Conservation (phyloP, 2,329 filamentous ascomycete species). For the Ceratocystis destructans region DNA sequence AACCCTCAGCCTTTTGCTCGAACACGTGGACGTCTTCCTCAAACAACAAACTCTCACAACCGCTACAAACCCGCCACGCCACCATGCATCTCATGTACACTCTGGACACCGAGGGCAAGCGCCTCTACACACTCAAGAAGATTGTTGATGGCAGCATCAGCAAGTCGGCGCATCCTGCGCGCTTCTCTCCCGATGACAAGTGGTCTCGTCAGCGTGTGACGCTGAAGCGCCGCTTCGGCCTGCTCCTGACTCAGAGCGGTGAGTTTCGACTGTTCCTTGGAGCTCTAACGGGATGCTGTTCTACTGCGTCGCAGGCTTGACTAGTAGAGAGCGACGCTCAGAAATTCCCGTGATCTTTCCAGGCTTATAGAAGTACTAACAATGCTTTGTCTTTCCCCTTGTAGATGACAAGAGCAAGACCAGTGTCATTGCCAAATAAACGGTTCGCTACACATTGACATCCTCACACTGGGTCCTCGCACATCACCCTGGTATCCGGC, state of each 20-base stretch:
- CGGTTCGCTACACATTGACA: background rate
- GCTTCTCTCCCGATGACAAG: constrained; percentile 97
- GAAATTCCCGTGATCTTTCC: background rate
- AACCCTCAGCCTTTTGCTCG: background rate
- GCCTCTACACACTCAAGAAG: constrained; percentile 92
- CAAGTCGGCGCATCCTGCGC: constrained; percentile 88
- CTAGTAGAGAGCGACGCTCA: background rate
- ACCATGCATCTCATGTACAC: constrained; percentile 66
- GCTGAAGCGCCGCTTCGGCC: constrained; percentile 81
- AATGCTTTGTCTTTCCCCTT: background rate
- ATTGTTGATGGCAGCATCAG: constrained; percentile 70
- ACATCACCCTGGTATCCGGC: background rate
- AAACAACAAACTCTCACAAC: background rate
- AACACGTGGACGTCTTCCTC: background rate
- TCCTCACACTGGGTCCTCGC: background rate
- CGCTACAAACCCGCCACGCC: constrained; percentile 21
- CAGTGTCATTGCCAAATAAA: constrained; percentile 19
- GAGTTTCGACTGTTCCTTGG: constrained; percentile 23
- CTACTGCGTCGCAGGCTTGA: background rate
- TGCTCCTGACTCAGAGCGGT: constrained; percentile 71
- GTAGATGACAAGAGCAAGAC: constrained; percentile 16
- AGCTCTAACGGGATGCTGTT: background rate
- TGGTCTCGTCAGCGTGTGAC: constrained; percentile 94
- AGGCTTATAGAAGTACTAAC: background rate
- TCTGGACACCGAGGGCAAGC: constrained; percentile 66